Conservation (phyloP, 2,329 filamentous ascomycete genomes). For the Penicillium corylophilum region DNA sequence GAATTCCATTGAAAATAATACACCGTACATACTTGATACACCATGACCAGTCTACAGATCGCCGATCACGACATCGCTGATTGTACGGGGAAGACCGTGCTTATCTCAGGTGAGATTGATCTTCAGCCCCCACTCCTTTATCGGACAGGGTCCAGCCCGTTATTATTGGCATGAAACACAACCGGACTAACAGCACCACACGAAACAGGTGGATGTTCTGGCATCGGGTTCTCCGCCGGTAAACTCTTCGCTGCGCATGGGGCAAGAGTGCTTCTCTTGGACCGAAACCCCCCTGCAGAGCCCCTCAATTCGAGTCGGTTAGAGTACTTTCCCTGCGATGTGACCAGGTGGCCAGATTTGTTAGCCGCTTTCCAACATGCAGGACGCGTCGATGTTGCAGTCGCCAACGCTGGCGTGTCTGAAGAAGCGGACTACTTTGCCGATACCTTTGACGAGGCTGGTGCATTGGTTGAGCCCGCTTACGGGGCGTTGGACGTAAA, state of each 20-base stretch:
- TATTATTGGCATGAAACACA: too few relatives aligned
- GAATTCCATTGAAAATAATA: too few relatives aligned
- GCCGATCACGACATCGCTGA: neutral
- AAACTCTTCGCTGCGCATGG: too few relatives aligned
- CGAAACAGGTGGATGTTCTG: too few relatives aligned
- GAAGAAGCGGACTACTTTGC: conserved; percentile 33
- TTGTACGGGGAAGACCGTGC: neutral
- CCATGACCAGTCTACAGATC: neutral
- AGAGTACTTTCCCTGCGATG: neutral
- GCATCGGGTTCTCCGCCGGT: too few relatives aligned
- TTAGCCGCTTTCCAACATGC: conserved; percentile 20
- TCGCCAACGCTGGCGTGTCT: conserved; percentile 38
- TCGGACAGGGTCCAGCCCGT: too few relatives aligned
- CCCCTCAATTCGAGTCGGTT: too few relatives aligned
- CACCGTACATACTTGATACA: neutral
- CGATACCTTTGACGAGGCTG: conserved; percentile 23
- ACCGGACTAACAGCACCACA: too few relatives aligned
- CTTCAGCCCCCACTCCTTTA: too few relatives aligned
- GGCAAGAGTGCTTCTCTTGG: too few relatives aligned
- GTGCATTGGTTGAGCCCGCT: conserved; percentile 28
- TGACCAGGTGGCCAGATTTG: neutral
- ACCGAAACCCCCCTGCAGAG: too few relatives aligned
- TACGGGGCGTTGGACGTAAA: conserved; percentile 38
- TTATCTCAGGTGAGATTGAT: conserved; percentile 6
- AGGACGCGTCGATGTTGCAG: conserved; percentile 30